phyloP scores from a whole-genome alignment of 139 green algal genomes.

The Micractinium sp. region DNA sequence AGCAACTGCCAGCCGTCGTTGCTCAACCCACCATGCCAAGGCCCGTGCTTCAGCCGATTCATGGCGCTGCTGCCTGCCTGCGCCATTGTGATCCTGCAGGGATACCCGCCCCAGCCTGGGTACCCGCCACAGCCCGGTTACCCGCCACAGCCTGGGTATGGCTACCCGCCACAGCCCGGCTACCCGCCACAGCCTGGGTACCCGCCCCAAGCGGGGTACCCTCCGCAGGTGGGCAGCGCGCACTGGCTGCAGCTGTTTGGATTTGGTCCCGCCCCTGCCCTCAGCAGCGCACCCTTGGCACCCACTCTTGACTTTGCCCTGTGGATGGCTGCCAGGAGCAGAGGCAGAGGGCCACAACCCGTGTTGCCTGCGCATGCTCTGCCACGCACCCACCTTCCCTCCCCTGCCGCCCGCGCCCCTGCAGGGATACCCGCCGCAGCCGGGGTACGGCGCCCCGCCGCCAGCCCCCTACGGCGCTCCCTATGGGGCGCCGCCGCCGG shows the following conservation, averaged over 20 bases:
- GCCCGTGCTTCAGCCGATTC: not conserved
- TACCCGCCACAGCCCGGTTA: not conserved
- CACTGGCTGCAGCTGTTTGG: no score
- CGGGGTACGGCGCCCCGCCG: not conserved
- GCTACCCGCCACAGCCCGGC: not conserved
- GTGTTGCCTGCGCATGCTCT: no score
- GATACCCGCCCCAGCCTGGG: not conserved
- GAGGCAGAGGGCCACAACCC: no score
- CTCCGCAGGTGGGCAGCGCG: no score
- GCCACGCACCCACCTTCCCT: no score
- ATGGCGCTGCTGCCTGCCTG: not conserved
- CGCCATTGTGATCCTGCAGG: not conserved
- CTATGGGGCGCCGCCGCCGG: not conserved
- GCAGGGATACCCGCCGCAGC: conserved; percentile 19
- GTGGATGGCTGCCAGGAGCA: no score
- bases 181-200: not conserved
- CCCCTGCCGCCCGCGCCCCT: not conserved
- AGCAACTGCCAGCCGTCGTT: not conserved
- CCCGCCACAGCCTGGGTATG: not conserved
- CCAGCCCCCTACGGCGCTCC: not conserved
- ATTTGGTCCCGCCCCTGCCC: no score
- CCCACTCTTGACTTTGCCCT: no score
- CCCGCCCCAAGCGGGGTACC: not conserved
- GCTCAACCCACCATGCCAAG: no score
- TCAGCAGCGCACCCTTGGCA: no score